Evolutionary conservation across 495 filamentous ascomycete genomes (phyloP), one percentile per base, ranked within the genome.

Genomic region (Trichocladium antarcticum): DNA sequence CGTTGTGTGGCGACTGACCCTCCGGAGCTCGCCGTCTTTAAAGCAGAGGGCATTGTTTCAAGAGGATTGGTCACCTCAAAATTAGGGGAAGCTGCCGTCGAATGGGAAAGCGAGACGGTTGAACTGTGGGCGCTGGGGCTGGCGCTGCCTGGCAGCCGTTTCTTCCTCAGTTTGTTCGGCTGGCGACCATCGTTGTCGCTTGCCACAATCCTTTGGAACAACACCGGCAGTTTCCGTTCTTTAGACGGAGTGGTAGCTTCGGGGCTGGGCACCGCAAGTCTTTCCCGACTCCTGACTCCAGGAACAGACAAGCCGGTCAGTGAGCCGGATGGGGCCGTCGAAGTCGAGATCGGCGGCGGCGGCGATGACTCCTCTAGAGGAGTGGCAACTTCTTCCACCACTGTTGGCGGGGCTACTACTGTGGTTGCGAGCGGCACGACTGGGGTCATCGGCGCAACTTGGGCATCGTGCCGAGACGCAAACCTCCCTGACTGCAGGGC

Each of bases 111-210:
- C 3, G 88, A 94, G 1, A 81, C 75, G 6, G 79, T 80, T 6
- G 89, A 96, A 50, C 86, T 92, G 50, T 94, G 85, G 1, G 89
- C 87, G 56, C 88, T 93, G 24, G 76, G 80, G 54, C 85, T 87
- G 15, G 80, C 71, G 57, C 83, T 85, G 15, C 80, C 79, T 1
- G 81, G 80, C 22, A 84, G 69, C 34, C 83, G 76, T 67, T 84
- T 89, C 67, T 96, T 96, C 59, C 76, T 81, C 53, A 96, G 64
- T 64, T 90, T 90, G 52, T 93, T 94, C 2, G 86, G 84, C 58
- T 81, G 81, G 38, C 84, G 78, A 46, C 74, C 77, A 34, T 72
- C 71, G 27, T 85, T 85, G 16, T 70, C 74, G 37, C 73, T 72
- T 15, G 65, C 70, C 2, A 84, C 81, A 12, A 85, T 81, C 58